Evolutionary conservation across 768 basidiomycete species (phyloP), one percentile per base, ranked within the genome.

Genomic region (Cubamyces sp.): DNA sequence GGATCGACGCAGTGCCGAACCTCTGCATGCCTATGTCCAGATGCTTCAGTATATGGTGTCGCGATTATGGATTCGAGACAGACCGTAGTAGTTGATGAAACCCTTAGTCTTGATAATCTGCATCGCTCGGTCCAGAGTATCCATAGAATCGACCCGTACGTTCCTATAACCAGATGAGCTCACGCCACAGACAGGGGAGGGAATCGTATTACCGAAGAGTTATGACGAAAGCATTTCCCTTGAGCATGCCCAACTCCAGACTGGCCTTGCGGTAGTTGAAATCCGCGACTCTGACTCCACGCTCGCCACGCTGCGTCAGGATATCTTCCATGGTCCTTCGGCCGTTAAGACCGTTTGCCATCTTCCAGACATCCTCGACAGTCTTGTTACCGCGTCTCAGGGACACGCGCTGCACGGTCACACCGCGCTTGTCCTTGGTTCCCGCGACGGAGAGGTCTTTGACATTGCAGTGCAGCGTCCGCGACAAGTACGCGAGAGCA

Each of bases 51-150:
- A 23, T 15, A 21, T 28, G 39, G 45, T 16, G 28, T 37, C 16
- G 49, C 18, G 40, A 42, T 8, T 9, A 25, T 14, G 0, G 26
- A 39, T 28, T 1, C 21, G 34, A 21, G 3, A 45, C 70, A 59
- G 75, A 92, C 94, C 96, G 71, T 97, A 99, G 72, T 98, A 99
- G 73, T 99, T 99, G 73, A 99, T 93, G 75, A 98, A 99, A 0
- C 97, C 97, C 60, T 85, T 86, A 55, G 82, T 75, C 73, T 94
- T 92, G 54, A 98, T 81, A 16, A 85, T 89, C 37, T 82, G 79
- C 81, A 98, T 80, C 0, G 90, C 88, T 59, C 82, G 80, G 64
- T 96, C 86, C 53, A 98, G 79, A 3, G 82, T 84, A 30, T 90
- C 84, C 66, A 79, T 76, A 8, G 88, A 88, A 56, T 91, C 86